Conservation (phyloP, 2,329 filamentous ascomycete species). For the Dryadomyces quercivorus region DNA sequence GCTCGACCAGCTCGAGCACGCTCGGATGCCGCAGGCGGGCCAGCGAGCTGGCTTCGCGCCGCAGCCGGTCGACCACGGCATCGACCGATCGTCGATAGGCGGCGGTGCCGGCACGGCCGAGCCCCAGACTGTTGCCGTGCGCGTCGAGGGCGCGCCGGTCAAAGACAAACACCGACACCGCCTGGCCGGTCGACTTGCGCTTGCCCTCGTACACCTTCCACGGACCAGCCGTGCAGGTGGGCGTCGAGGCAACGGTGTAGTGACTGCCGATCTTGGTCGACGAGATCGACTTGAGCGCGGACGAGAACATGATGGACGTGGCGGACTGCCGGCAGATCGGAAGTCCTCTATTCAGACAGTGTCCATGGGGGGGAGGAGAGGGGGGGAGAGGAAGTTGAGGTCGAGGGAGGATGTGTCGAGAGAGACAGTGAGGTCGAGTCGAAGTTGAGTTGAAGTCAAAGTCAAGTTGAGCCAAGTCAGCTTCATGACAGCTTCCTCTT, state of each 20-base stretch:
- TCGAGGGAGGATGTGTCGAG: too few relatives aligned
- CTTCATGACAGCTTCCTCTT: too few relatives aligned
- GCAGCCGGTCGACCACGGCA: conserved; percentile 81
- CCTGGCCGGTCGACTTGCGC: conserved; percentile 85
- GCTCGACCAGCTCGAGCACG: conserved; percentile 84
- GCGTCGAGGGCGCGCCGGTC: conserved; percentile 77
- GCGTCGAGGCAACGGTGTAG: conserved; percentile 67
- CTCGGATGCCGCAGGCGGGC: conserved; percentile 84
- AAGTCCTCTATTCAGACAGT: too few relatives aligned
- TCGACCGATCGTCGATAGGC: conserved; percentile 56
- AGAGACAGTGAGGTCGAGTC: too few relatives aligned
- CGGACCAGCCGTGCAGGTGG: conserved; percentile 72
- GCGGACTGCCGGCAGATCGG: background rate
- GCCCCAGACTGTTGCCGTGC: conserved; percentile 45
- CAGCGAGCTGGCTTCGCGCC: conserved; percentile 81
- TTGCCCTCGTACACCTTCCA: conserved; percentile 98
- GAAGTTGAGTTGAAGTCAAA: background rate
- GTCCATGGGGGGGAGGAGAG: conserved; percentile 6
- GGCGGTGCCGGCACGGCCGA: conserved; percentile 46
- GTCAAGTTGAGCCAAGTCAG: too few relatives aligned
- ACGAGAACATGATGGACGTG: conserved; percentile 66
- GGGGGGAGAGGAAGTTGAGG: background rate
- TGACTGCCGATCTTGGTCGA: conserved; percentile 83
- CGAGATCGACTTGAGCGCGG: conserved; percentile 83
- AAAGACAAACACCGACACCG: conserved; percentile 87